Evolutionary conservation across 257 asterid species (phyloP).

Genomic region (Jacaranda mimosifolia): DNA sequence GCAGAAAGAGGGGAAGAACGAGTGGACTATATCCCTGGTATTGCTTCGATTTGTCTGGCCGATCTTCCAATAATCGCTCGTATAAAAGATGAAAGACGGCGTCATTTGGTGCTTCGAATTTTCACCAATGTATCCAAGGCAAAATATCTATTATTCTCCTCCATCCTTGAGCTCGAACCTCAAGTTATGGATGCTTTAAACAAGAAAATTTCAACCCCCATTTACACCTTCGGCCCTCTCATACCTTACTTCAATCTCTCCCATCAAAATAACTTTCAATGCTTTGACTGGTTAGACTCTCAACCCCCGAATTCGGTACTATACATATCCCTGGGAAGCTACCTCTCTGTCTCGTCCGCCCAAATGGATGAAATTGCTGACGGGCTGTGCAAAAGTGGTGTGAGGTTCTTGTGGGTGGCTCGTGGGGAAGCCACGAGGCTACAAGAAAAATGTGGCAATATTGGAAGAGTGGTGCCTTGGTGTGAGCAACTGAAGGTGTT

Average conservation of each 20-base stretch:
- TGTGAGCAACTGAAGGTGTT: constrained; percentile 54
- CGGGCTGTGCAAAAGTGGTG: constrained; percentile 45
- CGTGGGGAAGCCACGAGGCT: constrained; percentile 35
- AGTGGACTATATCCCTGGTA: constrained; percentile 54
- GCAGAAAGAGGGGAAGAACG: constrained; percentile 43
- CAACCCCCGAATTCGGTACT: constrained; percentile 52
- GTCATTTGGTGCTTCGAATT: not conserved
- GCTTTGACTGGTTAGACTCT: constrained; percentile 49
- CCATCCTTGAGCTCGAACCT: constrained; percentile 51
- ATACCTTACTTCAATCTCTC: constrained; percentile 34
- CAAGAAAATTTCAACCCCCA: constrained; percentile 27
- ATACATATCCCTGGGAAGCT: constrained; percentile 62
- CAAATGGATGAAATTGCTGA: constrained; percentile 51
- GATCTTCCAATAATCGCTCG: constrained; percentile 40
- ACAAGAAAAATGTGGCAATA: not conserved
- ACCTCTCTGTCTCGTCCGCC: constrained; percentile 42
- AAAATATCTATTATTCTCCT: constrained; percentile 46
- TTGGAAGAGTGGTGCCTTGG: constrained; percentile 53
- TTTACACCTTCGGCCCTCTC: constrained; percentile 51
- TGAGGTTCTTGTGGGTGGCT: constrained; percentile 53
- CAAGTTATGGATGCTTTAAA: constrained; percentile 36
- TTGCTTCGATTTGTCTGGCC: constrained; percentile 39
- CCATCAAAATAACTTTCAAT: not conserved
- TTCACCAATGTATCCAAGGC: not conserved
- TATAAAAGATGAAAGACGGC: not conserved